Evolutionary conservation across 805 yeast genomes (phyloP).

Genomic region (Teunomyces barrocoloradensis): DNA sequence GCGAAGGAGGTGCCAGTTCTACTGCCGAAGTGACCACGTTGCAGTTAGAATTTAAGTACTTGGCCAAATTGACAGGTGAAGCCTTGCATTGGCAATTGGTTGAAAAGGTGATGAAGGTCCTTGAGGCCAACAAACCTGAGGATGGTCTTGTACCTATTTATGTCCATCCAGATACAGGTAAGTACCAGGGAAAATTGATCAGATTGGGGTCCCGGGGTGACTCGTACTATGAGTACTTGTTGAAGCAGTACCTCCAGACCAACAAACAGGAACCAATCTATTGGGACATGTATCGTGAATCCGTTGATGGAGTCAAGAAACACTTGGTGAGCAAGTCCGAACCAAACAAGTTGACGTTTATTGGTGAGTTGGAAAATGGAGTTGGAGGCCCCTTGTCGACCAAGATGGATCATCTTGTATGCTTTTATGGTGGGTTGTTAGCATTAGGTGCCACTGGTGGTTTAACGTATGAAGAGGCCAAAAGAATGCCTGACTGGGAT

Average conservation of each 20-base stretch:
- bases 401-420: constrained; percentile 91
- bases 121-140: constrained; percentile 61
- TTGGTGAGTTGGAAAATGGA: constrained; percentile 79
- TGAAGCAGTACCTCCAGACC: constrained; percentile 84
- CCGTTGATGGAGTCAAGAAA: constrained; percentile 73
- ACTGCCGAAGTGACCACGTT: constrained; percentile 89
- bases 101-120: constrained; percentile 67
- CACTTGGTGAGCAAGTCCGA: constrained; percentile 58
- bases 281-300: constrained; percentile 70
- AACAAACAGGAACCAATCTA: constrained; percentile 57
- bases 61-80: constrained; percentile 80
- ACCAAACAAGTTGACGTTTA: constrained; percentile 62
- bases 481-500: constrained; percentile 56
- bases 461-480: constrained; percentile 51
- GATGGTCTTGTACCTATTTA: constrained; percentile 85
- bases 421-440: constrained; percentile 85
- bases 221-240: constrained; percentile 84
- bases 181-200: constrained; percentile 60
- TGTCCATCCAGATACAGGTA: constrained; percentile 72
- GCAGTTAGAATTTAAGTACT: constrained; percentile 83
- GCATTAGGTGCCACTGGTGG: constrained; percentile 91
- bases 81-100: constrained; percentile 71
- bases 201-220: constrained; percentile 91
- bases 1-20: constrained; percentile 74
- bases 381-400: constrained; percentile 55